Base-by-base conservation (phyloP, 805 yeast species). In the Monosporozyma servazzii region DNA sequence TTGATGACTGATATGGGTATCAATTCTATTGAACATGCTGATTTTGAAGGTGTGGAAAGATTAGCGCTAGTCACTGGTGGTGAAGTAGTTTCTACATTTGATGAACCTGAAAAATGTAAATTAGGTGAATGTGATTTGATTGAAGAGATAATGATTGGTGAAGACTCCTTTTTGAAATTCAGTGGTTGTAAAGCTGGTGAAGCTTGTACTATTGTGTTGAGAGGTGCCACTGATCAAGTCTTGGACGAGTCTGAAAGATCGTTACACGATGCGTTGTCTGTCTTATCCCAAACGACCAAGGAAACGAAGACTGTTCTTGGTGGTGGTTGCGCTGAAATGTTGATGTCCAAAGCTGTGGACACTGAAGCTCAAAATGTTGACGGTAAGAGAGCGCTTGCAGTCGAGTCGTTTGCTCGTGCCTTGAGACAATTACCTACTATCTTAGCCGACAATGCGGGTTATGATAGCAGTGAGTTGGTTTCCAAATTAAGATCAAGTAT, bases 151-250 rank as follows among this genome's bases (percentile, higher is more conserved):
- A 80, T 89, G 57, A 86, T 93, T 66, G 99, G 98, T 54, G 98
- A 93, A 64, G 95, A 88, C 62, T 74, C 84, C 5, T 86, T 88
- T 80, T 80, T 90, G 55, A 88, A 86, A 69, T 93, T 93, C 64
- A 81, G 93, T n/a, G 99, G 99, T 30, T 95, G 91, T 55, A 84
- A 88, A 49, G 90, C 90, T 15, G 96, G 96, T 54, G 88, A 88
- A 70, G 98, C 98, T 5, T 93, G 99, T 75, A 89, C 97, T 2
- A 82, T 93, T 61, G 96, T 93, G 25, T 73, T 93, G 58, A 80
- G 99, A 68, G 99, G 99, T 59, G 97, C 99, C 41, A 95, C 99
- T 18, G 96, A 91, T 57, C 96, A 90, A 70, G 87, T 91, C 2
- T 75, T 95, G 54, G 98, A 90, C 57, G 99, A 93, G 73, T 95